phyloP scores from a whole-genome alignment of 495 filamentous ascomycete genomes.

The Neurospora discreta region DNA sequence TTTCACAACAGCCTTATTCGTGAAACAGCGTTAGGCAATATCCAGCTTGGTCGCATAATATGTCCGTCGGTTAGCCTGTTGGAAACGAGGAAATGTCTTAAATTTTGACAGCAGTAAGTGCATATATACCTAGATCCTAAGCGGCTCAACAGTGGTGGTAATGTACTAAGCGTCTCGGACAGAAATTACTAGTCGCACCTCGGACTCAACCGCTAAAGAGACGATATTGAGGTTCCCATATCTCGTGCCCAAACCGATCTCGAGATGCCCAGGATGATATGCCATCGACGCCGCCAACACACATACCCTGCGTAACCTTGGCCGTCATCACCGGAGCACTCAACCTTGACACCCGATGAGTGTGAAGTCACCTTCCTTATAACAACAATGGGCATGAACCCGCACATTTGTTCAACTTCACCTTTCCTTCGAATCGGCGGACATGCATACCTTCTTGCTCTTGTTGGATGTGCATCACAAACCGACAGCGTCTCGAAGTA shows the following conservation, averaged over 20 bases:
- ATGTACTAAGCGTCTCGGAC: neutral
- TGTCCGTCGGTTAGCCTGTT: neutral
- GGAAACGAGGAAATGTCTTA: neutral
- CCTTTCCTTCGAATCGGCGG: neutral
- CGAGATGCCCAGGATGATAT: too few relatives aligned
- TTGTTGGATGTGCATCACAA: neutral
- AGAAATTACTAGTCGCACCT: neutral
- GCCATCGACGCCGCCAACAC: neutral
- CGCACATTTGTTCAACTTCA: neutral
- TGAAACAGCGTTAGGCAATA: neutral
- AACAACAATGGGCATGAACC: neutral
- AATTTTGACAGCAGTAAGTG: neutral
- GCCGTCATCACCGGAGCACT: neutral
- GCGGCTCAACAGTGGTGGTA: neutral
- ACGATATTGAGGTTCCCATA: too few relatives aligned
- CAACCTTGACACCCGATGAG: neutral
- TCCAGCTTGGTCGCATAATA: neutral
- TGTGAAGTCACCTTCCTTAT: neutral
- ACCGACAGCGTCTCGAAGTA: neutral
- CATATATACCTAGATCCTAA: neutral
- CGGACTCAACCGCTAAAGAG: neutral
- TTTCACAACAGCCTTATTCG: neutral
- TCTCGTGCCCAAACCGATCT: too few relatives aligned
- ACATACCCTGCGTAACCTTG: neutral
- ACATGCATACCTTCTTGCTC: neutral